phyloP scores from a whole-genome alignment of 805 yeast genomes.

The Schizosaccharomyces osmophilus region DNA sequence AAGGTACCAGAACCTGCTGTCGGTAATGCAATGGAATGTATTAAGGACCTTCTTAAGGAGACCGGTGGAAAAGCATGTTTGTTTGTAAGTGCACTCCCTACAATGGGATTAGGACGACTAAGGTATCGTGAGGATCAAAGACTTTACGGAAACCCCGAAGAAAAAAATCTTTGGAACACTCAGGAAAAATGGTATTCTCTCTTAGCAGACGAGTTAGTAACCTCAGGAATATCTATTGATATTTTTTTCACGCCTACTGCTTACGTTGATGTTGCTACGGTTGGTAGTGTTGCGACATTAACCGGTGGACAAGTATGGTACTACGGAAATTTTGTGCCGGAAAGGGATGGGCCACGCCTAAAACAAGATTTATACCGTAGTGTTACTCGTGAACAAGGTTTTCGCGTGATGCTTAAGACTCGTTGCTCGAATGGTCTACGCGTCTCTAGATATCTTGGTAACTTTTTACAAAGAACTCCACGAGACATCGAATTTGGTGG shows the following conservation, averaged over 20 bases:
- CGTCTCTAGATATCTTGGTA: constrained; percentile 50
- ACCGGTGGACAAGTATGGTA: constrained; percentile 49
- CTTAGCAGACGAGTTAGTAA: constrained; percentile 31
- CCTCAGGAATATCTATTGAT: constrained; percentile 47
- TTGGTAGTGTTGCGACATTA: constrained; percentile 34
- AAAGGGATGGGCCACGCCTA: constrained; percentile 44
- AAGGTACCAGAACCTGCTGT: constrained; percentile 37
- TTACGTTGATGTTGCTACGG: constrained; percentile 47
- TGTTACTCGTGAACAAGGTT: constrained; percentile 32
- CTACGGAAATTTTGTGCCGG: constrained; percentile 43
- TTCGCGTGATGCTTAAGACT: constrained; percentile 59
- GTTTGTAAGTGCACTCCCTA: constrained; percentile 43
- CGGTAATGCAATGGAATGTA: constrained; percentile 51
- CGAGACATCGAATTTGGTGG: constrained; percentile 51
- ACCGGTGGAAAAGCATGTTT: constrained; percentile 62
- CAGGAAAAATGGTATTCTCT: constrained; percentile 37
- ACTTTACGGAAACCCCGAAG: constrained; percentile 15
- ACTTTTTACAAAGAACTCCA: constrained; percentile 18
- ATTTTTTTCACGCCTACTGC: constrained; percentile 42
- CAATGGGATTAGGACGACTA: constrained; percentile 53
- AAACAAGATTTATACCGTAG: constrained; percentile 23
- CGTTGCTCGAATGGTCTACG: constrained; percentile 77
- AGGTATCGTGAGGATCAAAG: constrained; percentile 14
- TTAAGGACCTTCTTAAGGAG: constrained; percentile 30
- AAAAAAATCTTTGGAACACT: constrained; percentile 30